These are phyloP conservation scores for Yamadazyma buinensis DNA, from an alignment of 1,139 yeast genomes.

Conservation along the genomic window DNA sequence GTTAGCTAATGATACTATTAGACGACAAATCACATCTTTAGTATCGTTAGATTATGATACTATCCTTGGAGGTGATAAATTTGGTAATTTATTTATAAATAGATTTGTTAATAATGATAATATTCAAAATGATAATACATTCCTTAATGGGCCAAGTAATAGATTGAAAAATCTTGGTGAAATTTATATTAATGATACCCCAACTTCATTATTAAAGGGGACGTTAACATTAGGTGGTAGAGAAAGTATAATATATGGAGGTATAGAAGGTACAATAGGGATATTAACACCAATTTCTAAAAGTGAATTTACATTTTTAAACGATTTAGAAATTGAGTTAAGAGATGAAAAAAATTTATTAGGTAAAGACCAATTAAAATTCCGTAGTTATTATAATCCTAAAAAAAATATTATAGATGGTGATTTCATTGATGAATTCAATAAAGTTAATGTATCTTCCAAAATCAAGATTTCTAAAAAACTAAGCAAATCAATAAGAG, in stretches of 20 bases:
- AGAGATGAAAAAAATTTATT: constrained; percentile 36
- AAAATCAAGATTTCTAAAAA: constrained; percentile 49
- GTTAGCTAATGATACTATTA: constrained; percentile 65
- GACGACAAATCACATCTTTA: constrained; percentile 63
- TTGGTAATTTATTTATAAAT: constrained; percentile 73
- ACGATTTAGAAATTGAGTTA: constrained; percentile 49
- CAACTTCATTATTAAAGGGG: constrained; percentile 57
- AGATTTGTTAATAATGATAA: constrained; percentile 56
- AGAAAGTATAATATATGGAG: constrained; percentile 66
- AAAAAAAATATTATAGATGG: constrained; percentile 80
- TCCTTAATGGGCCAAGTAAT: constrained; percentile 50
- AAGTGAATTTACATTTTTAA: constrained; percentile 60
- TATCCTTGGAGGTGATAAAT: constrained; percentile 82
- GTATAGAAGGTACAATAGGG: constrained; percentile 81
- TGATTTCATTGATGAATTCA: constrained; percentile 67
- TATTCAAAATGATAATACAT: constrained; percentile 30
- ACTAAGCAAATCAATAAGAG: constrained; percentile 54
- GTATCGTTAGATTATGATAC: constrained; percentile 69
- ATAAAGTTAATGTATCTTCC: constrained; percentile 28
- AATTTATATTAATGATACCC: constrained; percentile 66
- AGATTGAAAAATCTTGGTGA: constrained; percentile 57
- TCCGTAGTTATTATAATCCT: constrained; percentile 77
- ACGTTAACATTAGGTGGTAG: constrained; percentile 58
- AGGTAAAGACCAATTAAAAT: constrained; percentile 67
- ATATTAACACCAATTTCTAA: constrained; percentile 64